Evolutionary conservation across 2,329 filamentous ascomycete genomes (phyloP).

Genomic region (Clathrospora elynae): DNA sequence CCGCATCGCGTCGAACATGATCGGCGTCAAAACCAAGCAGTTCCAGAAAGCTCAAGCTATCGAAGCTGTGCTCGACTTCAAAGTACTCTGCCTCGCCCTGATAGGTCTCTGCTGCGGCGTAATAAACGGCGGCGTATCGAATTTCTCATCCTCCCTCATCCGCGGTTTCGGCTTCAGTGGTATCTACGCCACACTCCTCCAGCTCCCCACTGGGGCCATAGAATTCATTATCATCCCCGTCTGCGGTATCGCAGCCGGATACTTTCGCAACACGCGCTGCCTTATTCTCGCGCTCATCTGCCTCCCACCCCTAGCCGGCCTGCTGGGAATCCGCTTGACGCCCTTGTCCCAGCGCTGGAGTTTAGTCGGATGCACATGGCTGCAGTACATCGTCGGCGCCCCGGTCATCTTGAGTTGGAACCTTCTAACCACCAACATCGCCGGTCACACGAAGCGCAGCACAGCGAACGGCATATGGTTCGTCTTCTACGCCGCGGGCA

Average conservation of each 20-base stretch:
- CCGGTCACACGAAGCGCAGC: slow-evolving; percentile 59
- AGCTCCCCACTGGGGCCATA: slow-evolving; percentile 52
- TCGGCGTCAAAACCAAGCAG: slow-evolving; percentile 50
- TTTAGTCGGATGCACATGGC: slow-evolving; percentile 60
- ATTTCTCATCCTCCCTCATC: slow-evolving; percentile 56
- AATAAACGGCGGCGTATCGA: slow-evolving; percentile 58
- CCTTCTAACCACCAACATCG: slow-evolving; percentile 50
- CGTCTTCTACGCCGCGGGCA: slow-evolving; percentile 55
- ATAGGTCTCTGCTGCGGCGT: slow-evolving; percentile 54
- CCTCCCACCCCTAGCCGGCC: slow-evolving; percentile 55
- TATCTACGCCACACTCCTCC: slow-evolving; percentile 51
- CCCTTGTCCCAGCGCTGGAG: slow-evolving; percentile 53
- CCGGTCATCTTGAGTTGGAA: slow-evolving; percentile 60
- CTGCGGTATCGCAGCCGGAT: slow-evolving; percentile 42
- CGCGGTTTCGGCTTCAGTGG: slow-evolving; percentile 52
- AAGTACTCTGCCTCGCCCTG: slow-evolving; percentile 48
- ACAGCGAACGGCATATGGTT: slow-evolving; percentile 59
- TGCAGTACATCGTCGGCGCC: slow-evolving; percentile 57
- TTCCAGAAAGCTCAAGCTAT: slow-evolving; percentile 47
- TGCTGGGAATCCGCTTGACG: slow-evolving; percentile 58
- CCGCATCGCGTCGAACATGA: slow-evolving; percentile 50
- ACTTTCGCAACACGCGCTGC: slow-evolving; percentile 39
- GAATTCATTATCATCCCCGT: slow-evolving; percentile 51
- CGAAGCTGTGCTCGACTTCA: slow-evolving; percentile 51
- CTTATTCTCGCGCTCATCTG: slow-evolving; percentile 47